Evolutionary conservation across 2,329 filamentous ascomycete species (phyloP).

Genomic region (Diplodia sapinea): DNA sequence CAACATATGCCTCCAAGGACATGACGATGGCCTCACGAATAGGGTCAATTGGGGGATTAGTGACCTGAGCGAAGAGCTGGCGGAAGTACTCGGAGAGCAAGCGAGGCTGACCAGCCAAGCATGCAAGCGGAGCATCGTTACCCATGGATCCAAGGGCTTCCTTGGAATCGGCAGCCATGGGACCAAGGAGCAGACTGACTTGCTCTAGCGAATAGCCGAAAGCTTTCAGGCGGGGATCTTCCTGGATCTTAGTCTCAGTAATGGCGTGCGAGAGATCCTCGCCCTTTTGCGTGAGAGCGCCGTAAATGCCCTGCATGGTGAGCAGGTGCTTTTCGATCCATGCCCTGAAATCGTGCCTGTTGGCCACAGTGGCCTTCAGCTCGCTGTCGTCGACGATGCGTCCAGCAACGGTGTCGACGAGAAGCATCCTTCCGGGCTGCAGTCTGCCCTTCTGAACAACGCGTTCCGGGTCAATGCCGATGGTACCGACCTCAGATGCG

Average conservation of each 20-base stretch:
- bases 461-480: constrained; percentile 85
- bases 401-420: constrained; percentile 89
- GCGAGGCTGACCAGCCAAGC: constrained; percentile 85
- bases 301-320: constrained; percentile 75
- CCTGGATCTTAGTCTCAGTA: constrained; percentile 74
- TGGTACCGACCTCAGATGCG: constrained; percentile 94
- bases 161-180: constrained; percentile 97
- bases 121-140: constrained; percentile 92
- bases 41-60: constrained; percentile 95
- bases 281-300: constrained; percentile 63
- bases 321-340: constrained; percentile 90
- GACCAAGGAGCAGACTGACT: constrained; percentile 86
- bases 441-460: constrained; percentile 92
- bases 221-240: constrained; percentile 81
- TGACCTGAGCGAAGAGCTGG: constrained; percentile 96
- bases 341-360: constrained; percentile 81
- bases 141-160: constrained; percentile 98
- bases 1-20: constrained; percentile 95
- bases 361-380: constrained; percentile 86
- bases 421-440: constrained; percentile 92
- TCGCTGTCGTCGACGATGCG: constrained; percentile 94
- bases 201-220: constrained; percentile 97
- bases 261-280: constrained; percentile 71
- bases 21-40: constrained; percentile 98
- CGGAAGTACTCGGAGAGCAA: constrained; percentile 96